Conservation (phyloP, 2,329 filamentous ascomycete species). For the Biscogniauxia marginata region DNA sequence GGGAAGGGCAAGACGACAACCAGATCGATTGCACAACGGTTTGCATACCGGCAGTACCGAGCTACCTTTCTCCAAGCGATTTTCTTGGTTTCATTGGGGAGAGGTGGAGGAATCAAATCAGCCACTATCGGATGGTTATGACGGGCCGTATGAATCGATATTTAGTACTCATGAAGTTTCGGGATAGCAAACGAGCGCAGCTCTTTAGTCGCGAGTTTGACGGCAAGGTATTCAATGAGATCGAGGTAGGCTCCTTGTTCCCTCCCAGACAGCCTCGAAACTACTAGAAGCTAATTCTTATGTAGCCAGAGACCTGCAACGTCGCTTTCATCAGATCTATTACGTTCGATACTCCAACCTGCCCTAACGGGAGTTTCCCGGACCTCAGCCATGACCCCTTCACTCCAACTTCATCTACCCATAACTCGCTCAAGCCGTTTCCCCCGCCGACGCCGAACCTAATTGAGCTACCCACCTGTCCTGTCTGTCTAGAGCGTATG, state of each 20-base stretch:
- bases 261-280: slow-evolving; percentile 1
- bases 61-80: slow-evolving; percentile 87
- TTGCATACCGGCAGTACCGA: slow-evolving; percentile 92
- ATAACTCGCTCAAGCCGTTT: slow-evolving; percentile 53
- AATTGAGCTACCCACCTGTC: slow-evolving; percentile 90
- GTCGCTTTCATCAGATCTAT: slow-evolving; percentile 94
- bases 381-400: slow-evolving; percentile 64
- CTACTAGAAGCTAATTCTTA: slow-evolving; percentile 20
- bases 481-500: slow-evolving; percentile 96
- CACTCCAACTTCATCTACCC: slow-evolving; percentile 45
- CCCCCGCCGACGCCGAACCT: slow-evolving; percentile 74
- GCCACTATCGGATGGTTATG: slow-evolving; percentile 91
- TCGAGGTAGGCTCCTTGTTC: slow-evolving; percentile 62
- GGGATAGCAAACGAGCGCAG: slow-evolving; percentile 69
- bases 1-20: slow-evolving; percentile 23
- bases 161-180: slow-evolving; percentile 93
- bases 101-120: slow-evolving; percentile 79
- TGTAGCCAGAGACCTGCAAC: slow-evolving; percentile 85
- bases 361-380: slow-evolving; percentile 51
- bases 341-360: slow-evolving; percentile 68
- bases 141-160: slow-evolving; percentile 88
- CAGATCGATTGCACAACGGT: slow-evolving; percentile 74
- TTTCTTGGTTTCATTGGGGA: slow-evolving; percentile 91
- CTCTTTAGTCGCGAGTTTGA: slow-evolving; percentile 87
- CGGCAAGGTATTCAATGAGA: slow-evolving; percentile 86